Evolutionary conservation across 2,329 filamentous ascomycete species (phyloP).

Genomic region (Penicillium paneum): DNA sequence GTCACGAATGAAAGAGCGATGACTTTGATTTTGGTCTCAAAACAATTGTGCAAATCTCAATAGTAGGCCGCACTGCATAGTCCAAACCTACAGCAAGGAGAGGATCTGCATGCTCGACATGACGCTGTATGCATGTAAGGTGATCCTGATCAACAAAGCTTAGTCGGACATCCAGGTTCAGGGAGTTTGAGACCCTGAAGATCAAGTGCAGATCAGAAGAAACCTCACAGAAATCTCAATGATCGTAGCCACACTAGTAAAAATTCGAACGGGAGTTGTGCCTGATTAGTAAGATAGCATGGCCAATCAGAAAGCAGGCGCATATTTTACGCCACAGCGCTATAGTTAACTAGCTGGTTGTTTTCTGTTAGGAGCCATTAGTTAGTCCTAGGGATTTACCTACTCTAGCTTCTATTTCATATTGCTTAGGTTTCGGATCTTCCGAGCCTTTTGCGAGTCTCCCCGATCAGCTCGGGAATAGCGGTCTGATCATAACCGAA

Average conservation of each 20-base stretch:
- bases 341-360: too few relatives aligned
- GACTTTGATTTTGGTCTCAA: background rate
- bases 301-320: too few relatives aligned
- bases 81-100: background rate
- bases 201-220: background rate
- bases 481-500: background rate
- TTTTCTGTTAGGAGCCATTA: too few relatives aligned
- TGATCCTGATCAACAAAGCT: background rate
- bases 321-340: too few relatives aligned
- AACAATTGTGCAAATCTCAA: background rate
- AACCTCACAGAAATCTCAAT: background rate
- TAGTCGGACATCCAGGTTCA: background rate
- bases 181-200: background rate
- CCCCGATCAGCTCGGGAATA: background rate
- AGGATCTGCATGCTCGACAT: background rate
- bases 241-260: background rate
- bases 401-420: too few relatives aligned
- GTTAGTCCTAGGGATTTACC: too few relatives aligned
- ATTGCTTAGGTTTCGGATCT: too few relatives aligned
- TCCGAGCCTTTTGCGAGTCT: too few relatives aligned
- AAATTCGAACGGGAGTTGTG: too few relatives aligned
- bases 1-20: constrained; percentile 2
- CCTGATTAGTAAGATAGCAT: too few relatives aligned
- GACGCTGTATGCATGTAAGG: constrained; percentile 1
- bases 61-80: background rate